Evolutionary conservation across 2,329 filamentous ascomycete species (phyloP).

Genomic region (Colletotrichum orbiculare): DNA sequence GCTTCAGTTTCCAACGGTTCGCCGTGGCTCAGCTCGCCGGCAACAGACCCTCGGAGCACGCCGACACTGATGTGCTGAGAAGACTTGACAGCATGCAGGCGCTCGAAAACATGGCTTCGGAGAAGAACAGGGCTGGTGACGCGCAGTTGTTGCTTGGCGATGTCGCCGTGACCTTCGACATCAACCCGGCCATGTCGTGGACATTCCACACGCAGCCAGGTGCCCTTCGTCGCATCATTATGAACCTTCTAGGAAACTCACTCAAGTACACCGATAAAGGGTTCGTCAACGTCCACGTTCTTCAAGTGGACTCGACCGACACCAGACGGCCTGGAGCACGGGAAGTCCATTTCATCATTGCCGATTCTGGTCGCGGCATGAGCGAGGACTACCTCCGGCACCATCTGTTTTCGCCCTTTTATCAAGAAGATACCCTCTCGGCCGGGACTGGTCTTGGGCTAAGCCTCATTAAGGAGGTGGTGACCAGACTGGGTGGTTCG

Average conservation of each 20-base stretch:
- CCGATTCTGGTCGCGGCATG: constrained; percentile 75
- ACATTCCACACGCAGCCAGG: constrained; percentile 65
- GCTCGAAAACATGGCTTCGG: constrained; percentile 31
- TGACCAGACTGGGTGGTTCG: constrained; percentile 66
- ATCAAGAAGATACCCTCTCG: constrained; percentile 70
- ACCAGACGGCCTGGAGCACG: constrained; percentile 7
- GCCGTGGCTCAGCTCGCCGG: constrained; percentile 20
- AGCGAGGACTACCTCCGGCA: constrained; percentile 69
- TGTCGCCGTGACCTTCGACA: constrained; percentile 61
- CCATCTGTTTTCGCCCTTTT: constrained; percentile 71
- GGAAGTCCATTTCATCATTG: constrained; percentile 57
- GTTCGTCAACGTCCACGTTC: constrained; percentile 44
- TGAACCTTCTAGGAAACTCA: constrained; percentile 72
- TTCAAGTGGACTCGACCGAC: constrained; percentile 28
- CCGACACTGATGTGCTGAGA: constrained; percentile 21
- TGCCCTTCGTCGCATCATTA: constrained; percentile 62
- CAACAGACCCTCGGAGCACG: constrained; percentile 9
- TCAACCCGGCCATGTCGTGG: constrained; percentile 61
- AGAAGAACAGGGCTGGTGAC: constrained; percentile 13
- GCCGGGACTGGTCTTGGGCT: constrained; percentile 74
- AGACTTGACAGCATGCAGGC: constrained; percentile 37
- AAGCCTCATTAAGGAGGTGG: constrained; percentile 71
- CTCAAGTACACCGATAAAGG: constrained; percentile 67
- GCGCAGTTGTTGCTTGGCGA: constrained; percentile 22
- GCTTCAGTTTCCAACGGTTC: constrained; percentile 48